Percentiles rank a stretch among this genome's conserved stretches.
Conservation (phyloP, 345 rosid genomes). For the Rhodamnia rubescens region DNA sequence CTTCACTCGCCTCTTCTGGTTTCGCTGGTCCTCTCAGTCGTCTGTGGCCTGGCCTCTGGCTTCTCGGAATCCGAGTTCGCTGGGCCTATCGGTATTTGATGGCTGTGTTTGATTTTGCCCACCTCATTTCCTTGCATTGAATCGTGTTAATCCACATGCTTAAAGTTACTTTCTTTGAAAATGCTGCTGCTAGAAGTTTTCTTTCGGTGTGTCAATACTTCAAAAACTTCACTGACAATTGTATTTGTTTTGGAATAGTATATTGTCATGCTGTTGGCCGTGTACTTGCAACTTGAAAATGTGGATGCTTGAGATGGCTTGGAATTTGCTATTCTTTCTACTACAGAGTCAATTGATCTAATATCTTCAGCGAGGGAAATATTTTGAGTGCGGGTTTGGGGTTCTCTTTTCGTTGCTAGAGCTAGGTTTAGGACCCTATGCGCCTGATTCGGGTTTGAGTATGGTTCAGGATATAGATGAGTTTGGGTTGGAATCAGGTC, state of each 20-base stretch:
- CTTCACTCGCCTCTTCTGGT: no score
- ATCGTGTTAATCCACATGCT: neutral
- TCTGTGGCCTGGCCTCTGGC: no score
- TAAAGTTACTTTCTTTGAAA: neutral
- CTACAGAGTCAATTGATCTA: neutral
- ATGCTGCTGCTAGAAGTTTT: neutral
- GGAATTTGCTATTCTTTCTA: neutral
- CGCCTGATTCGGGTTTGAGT: neutral
- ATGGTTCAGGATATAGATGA: neutral
- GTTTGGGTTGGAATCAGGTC: neutral
- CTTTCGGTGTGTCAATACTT: neutral
- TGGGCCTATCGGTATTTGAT: no score
- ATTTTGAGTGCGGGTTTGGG: neutral
- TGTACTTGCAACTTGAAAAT: neutral
- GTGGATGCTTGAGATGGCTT: neutral
- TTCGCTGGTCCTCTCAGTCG: no score
- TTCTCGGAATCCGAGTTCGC: no score
- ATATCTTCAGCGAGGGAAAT: neutral
- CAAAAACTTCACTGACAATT: neutral
- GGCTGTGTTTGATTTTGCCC: no score
- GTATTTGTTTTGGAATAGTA: neutral
- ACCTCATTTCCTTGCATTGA: neutral
- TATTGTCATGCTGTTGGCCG: neutral
- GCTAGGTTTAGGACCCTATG: neutral
- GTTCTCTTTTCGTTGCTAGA: neutral